Evolutionary conservation across 148 eudicot species (phyloP).

Genomic region (Rheum nobile): DNA sequence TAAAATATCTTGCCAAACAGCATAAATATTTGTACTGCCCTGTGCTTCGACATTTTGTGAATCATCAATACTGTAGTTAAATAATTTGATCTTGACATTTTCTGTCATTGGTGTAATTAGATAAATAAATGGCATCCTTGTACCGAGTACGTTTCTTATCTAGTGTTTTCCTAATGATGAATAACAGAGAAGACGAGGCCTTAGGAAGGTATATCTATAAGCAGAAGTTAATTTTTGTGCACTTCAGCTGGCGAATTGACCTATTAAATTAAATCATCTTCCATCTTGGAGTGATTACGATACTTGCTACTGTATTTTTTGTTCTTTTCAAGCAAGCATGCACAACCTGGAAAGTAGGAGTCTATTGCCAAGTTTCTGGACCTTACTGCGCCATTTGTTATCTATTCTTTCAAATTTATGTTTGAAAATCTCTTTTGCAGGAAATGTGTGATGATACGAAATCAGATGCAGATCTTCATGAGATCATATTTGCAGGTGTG

Average conservation of each 20-base stretch:
- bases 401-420: not conserved
- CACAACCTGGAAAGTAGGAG: no score
- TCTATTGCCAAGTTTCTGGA: no score
- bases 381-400: no score
- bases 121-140: not conserved
- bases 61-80: not conserved
- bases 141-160: not conserved
- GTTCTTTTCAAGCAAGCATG: no score
- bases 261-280: not conserved
- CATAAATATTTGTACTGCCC: not conserved
- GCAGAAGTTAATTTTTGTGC: not conserved
- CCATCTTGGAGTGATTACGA: not conserved
- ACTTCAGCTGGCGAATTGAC: not conserved
- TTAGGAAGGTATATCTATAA: not conserved
- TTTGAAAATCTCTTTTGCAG: slow-evolving; percentile 13
- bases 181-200: not conserved
- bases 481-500: slow-evolving; percentile 58
- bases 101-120: no score
- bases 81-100: not conserved
- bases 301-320: not conserved
- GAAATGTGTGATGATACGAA: slow-evolving; percentile 29
- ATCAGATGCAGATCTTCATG: slow-evolving; percentile 65
- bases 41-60: not conserved
- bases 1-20: not conserved
- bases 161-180: not conserved